These are phyloP conservation scores for Claviceps maximensis DNA, from an alignment of 2,329 filamentous ascomycete genomes.

Conservation along the genomic window DNA sequence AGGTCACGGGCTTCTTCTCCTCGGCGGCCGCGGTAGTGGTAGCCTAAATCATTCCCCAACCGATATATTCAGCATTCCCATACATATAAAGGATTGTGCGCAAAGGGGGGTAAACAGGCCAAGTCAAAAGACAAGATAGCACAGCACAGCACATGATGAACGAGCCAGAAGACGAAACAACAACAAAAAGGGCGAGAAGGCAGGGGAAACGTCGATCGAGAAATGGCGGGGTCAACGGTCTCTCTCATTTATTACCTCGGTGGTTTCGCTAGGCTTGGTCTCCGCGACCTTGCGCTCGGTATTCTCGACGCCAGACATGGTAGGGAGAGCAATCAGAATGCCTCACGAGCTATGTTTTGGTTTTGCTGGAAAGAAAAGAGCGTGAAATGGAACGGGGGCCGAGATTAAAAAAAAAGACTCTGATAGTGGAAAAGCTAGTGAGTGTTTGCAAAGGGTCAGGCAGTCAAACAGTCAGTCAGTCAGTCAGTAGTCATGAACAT, in stretches of 20 bases:
- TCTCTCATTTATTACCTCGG: conserved; percentile 13
- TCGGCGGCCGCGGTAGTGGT: conserved; percentile 10
- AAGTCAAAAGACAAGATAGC: not conserved
- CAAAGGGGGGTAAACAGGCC: not conserved
- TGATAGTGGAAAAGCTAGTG: not conserved
- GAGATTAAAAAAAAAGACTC: not conserved
- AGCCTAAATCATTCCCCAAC: not conserved
- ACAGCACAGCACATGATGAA: not conserved
- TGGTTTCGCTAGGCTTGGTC: too few relatives aligned
- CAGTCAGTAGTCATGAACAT: too few relatives aligned
- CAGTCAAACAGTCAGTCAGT: too few relatives aligned
- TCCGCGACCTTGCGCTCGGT: conserved; percentile 29
- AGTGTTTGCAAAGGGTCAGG: not conserved
- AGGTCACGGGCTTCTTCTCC: conserved; percentile 28
- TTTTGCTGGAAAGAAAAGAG: not conserved
- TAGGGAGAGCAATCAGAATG: not conserved
- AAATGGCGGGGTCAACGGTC: not conserved
- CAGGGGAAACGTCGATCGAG: not conserved
- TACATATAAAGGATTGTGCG: not conserved
- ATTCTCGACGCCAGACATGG: conserved; percentile 37
- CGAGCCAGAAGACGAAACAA: not conserved
- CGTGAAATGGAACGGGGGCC: too few relatives aligned
- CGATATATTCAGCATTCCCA: not conserved
- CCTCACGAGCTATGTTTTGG: not conserved
- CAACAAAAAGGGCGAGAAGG: not conserved